These are phyloP conservation scores for Penicillium aurantiogriseum DNA, from an alignment of 2,329 filamentous ascomycete genomes.

Conservation along the genomic window DNA sequence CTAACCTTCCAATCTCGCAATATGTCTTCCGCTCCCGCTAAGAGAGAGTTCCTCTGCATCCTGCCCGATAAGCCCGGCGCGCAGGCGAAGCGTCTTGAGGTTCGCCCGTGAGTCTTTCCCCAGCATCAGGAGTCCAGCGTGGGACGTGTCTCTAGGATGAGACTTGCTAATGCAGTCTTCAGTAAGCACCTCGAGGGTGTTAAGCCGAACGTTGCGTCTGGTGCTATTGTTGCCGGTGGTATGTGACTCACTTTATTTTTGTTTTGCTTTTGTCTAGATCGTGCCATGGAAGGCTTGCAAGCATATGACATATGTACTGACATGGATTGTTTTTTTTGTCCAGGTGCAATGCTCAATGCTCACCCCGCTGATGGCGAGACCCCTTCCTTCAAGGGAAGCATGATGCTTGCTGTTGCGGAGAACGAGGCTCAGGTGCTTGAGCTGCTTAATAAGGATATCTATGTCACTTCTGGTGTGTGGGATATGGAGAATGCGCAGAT, in stretches of 20 bases:
- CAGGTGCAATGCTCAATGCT: constrained; percentile 66
- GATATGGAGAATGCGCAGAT: constrained; percentile 64
- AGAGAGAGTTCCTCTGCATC: constrained; percentile 67
- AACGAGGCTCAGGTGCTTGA: constrained; percentile 68
- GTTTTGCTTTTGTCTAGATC: neutral
- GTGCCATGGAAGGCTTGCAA: neutral
- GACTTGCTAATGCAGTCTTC: neutral
- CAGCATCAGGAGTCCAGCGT: neutral
- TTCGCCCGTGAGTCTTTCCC: constrained; percentile 29
- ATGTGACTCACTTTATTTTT: constrained; percentile 24
- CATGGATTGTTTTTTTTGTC: neutral
- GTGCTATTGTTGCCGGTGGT: constrained; percentile 66
- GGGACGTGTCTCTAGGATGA: neutral
- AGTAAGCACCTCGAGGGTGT: constrained; percentile 59
- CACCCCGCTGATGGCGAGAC: constrained; percentile 62
- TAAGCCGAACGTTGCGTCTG: constrained; percentile 53
- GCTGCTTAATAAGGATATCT: constrained; percentile 69
- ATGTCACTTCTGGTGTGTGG: constrained; percentile 72
- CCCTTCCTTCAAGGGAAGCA: constrained; percentile 70
- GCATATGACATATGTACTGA: neutral
- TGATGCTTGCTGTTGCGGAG: constrained; percentile 65
- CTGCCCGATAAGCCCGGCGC: constrained; percentile 64
- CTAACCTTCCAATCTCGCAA: constrained; percentile 13
- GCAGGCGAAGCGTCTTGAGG: constrained; percentile 60
- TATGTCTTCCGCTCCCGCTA: constrained; percentile 34